Base-by-base conservation (phyloP, 257 asterid species). In the Buddleja alternifolia region DNA sequence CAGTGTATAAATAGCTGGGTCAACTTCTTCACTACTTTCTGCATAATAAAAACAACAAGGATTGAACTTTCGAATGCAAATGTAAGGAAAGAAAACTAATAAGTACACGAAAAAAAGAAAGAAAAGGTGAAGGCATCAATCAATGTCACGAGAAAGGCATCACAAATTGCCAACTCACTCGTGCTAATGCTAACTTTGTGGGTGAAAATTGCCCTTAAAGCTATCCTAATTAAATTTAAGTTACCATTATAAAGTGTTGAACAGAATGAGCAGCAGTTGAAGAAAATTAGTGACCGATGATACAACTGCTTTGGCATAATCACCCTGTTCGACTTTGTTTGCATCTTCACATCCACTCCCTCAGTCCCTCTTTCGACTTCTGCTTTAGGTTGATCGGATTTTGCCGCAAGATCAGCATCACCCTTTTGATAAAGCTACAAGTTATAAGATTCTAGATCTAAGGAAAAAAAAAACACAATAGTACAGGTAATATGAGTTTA, bases 61-160 rank as follows among this genome's bases (percentile, higher is more conserved):
- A 57, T 10, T 55, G 61, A 61, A 69, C 56, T 52, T 40, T 56
- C 29, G n/a, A 74, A 63, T 21, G 45, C 37, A 72, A 63, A 45
- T 44, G 71, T 7, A 67, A 4, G 15, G 42, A 6, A 66, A 16
- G 34, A 51, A 10, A 24, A 67, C 15, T 52, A 69, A 52, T 32
- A 60, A 73, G 24, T 36, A 23, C 57, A 34, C 8, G 39, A 52
- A 72, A 37, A 16, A 68, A 60, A 66, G 48, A 70, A 65, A 59
- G 47, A 52, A 59, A 71, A 21, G 16, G 1, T 44, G 71, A 53
- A 24, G 61, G 68, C 67, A 80, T 76, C 75, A n/a, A n/a, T n/a
- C n/a, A 76, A 77, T 74, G 86, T 88, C 97, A 84, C 97, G 71
- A 65, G 97, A 80, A 82, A 75, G 82, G 73, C 76, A 72, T 82